These are phyloP conservation scores for Alternaria ethzedia DNA, from an alignment of 2,329 filamentous ascomycete species.

Conservation along the genomic window DNA sequence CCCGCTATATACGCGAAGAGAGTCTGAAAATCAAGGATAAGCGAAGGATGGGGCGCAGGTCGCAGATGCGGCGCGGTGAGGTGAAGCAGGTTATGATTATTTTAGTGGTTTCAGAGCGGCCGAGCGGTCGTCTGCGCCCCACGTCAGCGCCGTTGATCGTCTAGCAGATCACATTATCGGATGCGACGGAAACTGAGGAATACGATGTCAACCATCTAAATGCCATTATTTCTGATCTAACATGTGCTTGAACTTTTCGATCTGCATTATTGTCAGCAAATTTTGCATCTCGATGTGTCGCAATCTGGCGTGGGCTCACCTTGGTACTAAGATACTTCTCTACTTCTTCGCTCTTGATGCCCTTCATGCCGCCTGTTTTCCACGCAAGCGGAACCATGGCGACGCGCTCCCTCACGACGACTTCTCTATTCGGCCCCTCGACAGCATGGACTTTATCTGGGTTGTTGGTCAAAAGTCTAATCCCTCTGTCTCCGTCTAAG, in stretches of 20 bases:
- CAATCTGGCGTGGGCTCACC: constrained; percentile 58
- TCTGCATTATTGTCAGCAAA: constrained; percentile 42
- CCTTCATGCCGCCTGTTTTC: constrained; percentile 77
- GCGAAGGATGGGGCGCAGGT: constrained; percentile 1
- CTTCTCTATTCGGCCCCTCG: constrained; percentile 86
- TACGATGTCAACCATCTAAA: not conserved
- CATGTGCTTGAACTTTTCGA: constrained; percentile 62
- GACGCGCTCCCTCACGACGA: constrained; percentile 86
- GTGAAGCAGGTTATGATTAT: constrained; percentile 1
- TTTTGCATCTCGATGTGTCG: constrained; percentile 5
- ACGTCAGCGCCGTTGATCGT: constrained; percentile 2
- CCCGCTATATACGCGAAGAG: not conserved
- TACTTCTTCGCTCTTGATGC: constrained; percentile 85
- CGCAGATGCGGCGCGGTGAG: not conserved
- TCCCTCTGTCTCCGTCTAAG: constrained; percentile 69
- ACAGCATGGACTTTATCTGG: constrained; percentile 95
- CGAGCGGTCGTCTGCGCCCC: constrained; percentile 1
- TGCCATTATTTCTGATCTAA: constrained; percentile 36
- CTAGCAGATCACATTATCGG: not conserved
- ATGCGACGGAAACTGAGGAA: not conserved
- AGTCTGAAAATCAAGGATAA: not conserved
- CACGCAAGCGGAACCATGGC: constrained; percentile 96
- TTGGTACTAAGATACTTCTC: constrained; percentile 95
- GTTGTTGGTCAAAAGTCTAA: constrained; percentile 91
- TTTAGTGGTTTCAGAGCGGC: constrained; percentile 5